A percentile compares a stretch with the other conserved stretches of the same genome.
Evolutionary conservation across 148 eudicot species (phyloP).

Genomic region (Rhododendron molle): DNA sequence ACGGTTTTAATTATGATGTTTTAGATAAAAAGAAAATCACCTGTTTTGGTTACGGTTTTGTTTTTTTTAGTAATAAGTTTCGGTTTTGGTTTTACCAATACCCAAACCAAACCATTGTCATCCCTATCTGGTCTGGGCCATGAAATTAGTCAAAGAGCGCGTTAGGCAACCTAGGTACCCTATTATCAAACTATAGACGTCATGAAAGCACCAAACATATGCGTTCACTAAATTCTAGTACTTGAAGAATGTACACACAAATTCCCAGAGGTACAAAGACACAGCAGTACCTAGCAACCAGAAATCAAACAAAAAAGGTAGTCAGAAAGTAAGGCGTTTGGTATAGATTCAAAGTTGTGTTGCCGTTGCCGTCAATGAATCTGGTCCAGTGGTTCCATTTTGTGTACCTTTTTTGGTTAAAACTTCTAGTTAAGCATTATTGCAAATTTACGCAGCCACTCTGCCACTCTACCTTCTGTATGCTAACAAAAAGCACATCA

Average conservation of each 20-base stretch:
- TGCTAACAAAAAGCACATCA: background rate
- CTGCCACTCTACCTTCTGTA: background rate
- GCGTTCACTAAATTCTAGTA: background rate
- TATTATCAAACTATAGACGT: too few species aligned
- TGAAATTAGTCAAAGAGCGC: too few species aligned
- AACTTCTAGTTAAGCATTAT: background rate
- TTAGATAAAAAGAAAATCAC: too few species aligned
- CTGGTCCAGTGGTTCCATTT: background rate
- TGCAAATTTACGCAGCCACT: background rate
- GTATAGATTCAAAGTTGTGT: background rate
- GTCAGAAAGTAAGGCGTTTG: background rate
- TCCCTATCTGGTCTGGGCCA: too few species aligned
- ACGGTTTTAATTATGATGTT: too few species aligned
- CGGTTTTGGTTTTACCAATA: too few species aligned
- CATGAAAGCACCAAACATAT: background rate
- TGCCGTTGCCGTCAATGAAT: background rate
- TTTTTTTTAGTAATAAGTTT: too few species aligned
- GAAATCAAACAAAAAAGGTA: background rate
- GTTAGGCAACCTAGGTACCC: too few species aligned
- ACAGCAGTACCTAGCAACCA: background rate
- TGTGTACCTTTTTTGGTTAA: background rate
- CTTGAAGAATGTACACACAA: background rate
- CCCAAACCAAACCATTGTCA: too few species aligned
- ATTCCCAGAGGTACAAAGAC: too few species aligned
- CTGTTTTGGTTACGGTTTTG: too few species aligned